Evolutionary conservation across 208 protist species (phyloP).

Genomic region (Leishmania guyanensis): DNA sequence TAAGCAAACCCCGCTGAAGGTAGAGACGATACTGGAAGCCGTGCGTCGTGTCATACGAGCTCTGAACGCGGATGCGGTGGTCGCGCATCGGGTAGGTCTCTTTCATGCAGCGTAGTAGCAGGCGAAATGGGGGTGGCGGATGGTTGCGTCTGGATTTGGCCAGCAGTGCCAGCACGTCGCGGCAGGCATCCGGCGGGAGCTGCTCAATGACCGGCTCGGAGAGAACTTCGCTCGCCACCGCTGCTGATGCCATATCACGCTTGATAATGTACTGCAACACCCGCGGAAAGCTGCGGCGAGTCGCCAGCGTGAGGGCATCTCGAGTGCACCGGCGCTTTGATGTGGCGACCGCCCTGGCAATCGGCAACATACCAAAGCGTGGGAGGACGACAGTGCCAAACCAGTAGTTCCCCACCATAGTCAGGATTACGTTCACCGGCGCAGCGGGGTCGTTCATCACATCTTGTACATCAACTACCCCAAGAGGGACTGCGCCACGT

Average conservation of each 20-base stretch:
- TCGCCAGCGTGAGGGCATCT: slow-evolving; percentile 77
- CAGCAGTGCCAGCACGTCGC: slow-evolving; percentile 44
- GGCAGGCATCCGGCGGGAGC: slow-evolving; percentile 48
- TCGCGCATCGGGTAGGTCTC: slow-evolving; percentile 36
- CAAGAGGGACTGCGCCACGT: not conserved
- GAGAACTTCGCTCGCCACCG: slow-evolving; percentile 61
- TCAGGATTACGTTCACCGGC: slow-evolving; percentile 49
- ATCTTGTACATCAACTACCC: not conserved
- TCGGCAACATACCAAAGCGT: slow-evolving; percentile 50
- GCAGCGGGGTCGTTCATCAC: slow-evolving; percentile 3
- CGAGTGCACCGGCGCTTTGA: slow-evolving; percentile 52
- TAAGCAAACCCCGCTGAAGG: slow-evolving; percentile 53
- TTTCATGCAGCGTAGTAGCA: slow-evolving; percentile 36
- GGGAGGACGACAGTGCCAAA: slow-evolving; percentile 73
- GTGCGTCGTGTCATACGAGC: slow-evolving; percentile 33
- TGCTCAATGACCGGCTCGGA: slow-evolving; percentile 59
- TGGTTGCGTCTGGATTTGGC: slow-evolving; percentile 1
- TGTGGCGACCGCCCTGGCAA: slow-evolving; percentile 63
- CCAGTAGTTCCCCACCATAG: slow-evolving; percentile 72
- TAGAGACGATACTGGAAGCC: slow-evolving; percentile 76
- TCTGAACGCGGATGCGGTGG: slow-evolving; percentile 71
- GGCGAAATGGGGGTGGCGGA: slow-evolving; percentile 31
- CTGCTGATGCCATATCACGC: slow-evolving; percentile 42
- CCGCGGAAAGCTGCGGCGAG: slow-evolving; percentile 67
- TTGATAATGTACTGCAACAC: slow-evolving; percentile 63